phyloP scores from a whole-genome alignment of 208 protist species.

The Wallacemonas sp. region DNA sequence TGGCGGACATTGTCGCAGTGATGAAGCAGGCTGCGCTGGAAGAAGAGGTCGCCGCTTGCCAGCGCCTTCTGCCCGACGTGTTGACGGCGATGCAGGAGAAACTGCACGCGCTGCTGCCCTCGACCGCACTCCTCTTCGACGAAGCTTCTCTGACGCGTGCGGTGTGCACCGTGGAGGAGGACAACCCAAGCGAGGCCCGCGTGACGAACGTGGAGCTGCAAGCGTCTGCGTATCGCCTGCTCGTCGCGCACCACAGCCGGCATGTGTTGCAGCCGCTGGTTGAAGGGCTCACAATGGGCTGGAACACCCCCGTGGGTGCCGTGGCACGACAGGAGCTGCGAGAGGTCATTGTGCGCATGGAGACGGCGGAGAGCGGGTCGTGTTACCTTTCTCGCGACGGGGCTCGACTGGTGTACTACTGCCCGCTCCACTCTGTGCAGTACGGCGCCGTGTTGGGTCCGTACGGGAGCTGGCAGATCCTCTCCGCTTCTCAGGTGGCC shows the following conservation, averaged over 20 bases:
- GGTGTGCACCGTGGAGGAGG: conserved; percentile 15
- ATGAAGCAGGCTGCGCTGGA: conserved; percentile 39
- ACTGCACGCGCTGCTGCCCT: conserved; percentile 49
- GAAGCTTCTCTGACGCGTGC: conserved; percentile 15
- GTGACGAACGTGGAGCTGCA: conserved; percentile 43
- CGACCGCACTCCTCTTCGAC: conserved; percentile 48
- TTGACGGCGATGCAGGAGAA: conserved; percentile 40
- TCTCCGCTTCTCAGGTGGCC: conserved; percentile 66
- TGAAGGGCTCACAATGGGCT: conserved; percentile 69
- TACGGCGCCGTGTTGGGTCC: conserved; percentile 18
- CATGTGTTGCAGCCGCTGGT: conserved; percentile 76
- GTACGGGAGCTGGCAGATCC: conserved; percentile 57
- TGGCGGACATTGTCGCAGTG: conserved; percentile 44
- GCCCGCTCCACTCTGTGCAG: conserved; percentile 66
- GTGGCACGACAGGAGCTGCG: conserved; percentile 55
- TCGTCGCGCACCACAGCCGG: conserved; percentile 58
- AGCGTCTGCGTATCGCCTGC: conserved; percentile 59
- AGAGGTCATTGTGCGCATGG: conserved; percentile 54
- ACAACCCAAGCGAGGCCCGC: conserved; percentile 16
- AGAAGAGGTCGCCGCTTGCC: conserved; percentile 44
- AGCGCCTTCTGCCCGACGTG: conserved; percentile 41
- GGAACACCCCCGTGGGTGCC: conserved; percentile 71
- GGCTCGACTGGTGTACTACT: conserved; percentile 62
- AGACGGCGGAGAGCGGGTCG: conserved; percentile 40
- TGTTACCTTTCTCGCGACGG: conserved; percentile 45